Evolutionary conservation across 257 asterid genomes (phyloP).

Genomic region (Nicotiana benthamiana): DNA sequence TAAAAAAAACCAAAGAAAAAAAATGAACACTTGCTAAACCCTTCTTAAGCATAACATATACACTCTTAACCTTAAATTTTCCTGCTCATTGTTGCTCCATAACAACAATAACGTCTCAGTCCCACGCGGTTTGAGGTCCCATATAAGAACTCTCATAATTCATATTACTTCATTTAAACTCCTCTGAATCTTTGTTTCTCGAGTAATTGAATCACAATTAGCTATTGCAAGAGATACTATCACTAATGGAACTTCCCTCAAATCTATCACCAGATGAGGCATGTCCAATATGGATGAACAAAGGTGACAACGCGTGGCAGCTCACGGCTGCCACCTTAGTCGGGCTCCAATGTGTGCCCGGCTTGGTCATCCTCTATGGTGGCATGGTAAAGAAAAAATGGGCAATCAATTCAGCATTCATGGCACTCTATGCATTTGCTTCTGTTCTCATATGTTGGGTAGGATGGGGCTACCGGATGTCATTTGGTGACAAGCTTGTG

Average conservation of each 20-base stretch:
- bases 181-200: background rate
- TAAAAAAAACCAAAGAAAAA: background rate
- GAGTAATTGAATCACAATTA: background rate
- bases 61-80: background rate
- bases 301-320: slow-evolving; percentile 65
- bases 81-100: background rate
- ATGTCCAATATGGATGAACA: slow-evolving; percentile 48
- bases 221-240: background rate
- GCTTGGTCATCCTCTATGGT: slow-evolving; percentile 42
- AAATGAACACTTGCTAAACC: too few species aligned
- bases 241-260: slow-evolving; percentile 20
- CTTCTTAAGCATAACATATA: too few species aligned
- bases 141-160: background rate
- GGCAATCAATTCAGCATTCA: slow-evolving; percentile 46
- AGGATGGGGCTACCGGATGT: slow-evolving; percentile 45
- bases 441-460: slow-evolving; percentile 47
- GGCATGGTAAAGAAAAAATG: slow-evolving; percentile 46
- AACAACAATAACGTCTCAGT: too few species aligned
- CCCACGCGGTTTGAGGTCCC: too few species aligned
- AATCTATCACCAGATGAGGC: slow-evolving; percentile 31
- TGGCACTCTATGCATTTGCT: slow-evolving; percentile 51
- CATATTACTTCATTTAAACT: background rate
- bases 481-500: slow-evolving; percentile 31
- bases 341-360: slow-evolving; percentile 51
- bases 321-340: slow-evolving; percentile 49